Evolutionary conservation across 768 basidiomycete genomes (phyloP).

Genomic region (Hygrophorus pudorinus): DNA sequence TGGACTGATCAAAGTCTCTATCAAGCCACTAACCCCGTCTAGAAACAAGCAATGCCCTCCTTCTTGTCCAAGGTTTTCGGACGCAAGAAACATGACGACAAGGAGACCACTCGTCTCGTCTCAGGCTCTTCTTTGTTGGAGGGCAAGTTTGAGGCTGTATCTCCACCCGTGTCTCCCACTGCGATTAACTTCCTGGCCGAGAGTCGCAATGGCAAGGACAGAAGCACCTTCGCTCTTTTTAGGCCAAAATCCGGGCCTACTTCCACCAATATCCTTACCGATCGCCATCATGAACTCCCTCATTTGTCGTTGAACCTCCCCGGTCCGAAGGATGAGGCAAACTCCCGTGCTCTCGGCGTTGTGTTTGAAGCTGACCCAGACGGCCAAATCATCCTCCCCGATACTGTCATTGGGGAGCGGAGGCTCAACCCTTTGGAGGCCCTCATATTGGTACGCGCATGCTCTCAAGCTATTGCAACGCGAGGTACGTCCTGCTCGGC

Average conservation of each 20-base stretch:
- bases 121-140: constrained; percentile 46
- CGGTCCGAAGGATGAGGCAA: constrained; percentile 35
- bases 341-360: constrained; percentile 38
- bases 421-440: constrained; percentile 55
- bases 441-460: constrained; percentile 53
- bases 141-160: constrained; percentile 67
- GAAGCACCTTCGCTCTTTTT: constrained; percentile 41
- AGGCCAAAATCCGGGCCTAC: constrained; percentile 32
- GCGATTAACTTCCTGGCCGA: constrained; percentile 26
- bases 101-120: constrained; percentile 27
- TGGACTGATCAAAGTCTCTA: no score
- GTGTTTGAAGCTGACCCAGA: constrained; percentile 55
- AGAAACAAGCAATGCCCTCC: constrained; percentile 36
- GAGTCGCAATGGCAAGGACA: constrained; percentile 21
- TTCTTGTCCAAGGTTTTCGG: constrained; percentile 73
- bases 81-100: constrained; percentile 58
- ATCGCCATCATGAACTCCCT: constrained; percentile 27
- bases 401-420: constrained; percentile 45
- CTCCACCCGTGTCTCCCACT: constrained; percentile 35
- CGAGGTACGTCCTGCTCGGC: constrained; percentile 37
- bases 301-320: constrained; percentile 58
- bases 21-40: no score
- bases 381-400: constrained; percentile 34
- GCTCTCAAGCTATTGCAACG: constrained; percentile 55
- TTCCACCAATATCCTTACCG: constrained; percentile 25